Evolutionary conservation across 345 rosid genomes (phyloP).

Genomic region (Acer saccharum): DNA sequence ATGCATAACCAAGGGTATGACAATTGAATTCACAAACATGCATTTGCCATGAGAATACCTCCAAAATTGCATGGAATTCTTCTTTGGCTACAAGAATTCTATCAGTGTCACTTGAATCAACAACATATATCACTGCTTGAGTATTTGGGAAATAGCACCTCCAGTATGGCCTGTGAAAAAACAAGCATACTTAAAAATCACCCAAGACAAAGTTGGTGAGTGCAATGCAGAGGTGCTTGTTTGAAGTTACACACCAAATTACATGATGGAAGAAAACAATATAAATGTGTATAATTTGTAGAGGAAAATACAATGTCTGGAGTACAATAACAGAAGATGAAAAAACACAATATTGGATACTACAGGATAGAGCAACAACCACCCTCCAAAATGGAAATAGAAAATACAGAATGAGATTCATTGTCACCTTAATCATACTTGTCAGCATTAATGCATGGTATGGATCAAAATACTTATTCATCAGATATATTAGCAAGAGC

Average conservation of each 20-base stretch:
- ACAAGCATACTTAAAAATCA: neutral
- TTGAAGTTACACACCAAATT: neutral
- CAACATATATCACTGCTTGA: conserved; percentile 72
- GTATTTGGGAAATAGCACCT: conserved; percentile 86
- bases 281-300: neutral
- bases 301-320: neutral
- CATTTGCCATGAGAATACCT: conserved; percentile 40
- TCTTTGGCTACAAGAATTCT: conserved; percentile 74
- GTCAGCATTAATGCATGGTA: neutral
- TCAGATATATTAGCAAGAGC: neutral
- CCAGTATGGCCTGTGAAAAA: conserved; percentile 69
- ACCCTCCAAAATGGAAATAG: neutral
- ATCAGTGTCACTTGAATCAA: conserved; percentile 80
- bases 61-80: conserved; percentile 79
- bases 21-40: neutral
- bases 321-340: neutral
- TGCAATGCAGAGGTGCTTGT: neutral
- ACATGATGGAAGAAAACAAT: neutral
- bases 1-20: neutral
- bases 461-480: neutral
- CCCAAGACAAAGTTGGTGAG: neutral
- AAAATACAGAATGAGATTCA: neutral
- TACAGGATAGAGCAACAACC: neutral
- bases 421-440: neutral
- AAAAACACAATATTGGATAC: neutral